Evolutionary conservation across 2,329 filamentous ascomycete genomes (phyloP), one percentile per base, ranked within the genome.

Genomic region (Phaeophleospora eucalypticola): DNA sequence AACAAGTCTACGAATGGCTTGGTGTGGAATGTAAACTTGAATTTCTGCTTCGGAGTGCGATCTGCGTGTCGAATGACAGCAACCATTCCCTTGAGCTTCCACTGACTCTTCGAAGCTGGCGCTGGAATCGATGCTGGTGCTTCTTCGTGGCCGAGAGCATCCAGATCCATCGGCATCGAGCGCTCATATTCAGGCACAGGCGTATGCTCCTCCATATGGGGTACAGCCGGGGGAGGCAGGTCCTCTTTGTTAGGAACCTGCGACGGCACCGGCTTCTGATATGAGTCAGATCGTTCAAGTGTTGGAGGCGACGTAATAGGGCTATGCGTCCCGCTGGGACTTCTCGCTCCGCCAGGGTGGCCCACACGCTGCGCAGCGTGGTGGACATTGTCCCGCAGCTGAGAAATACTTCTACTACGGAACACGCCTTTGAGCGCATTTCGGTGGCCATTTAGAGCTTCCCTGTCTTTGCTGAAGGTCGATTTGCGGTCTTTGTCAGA

Each of bases 11-110:
- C 90, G 62, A 98, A 98, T 0, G 93, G 93, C 53, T 90, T 88
- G 0, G 89, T 95, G 64, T 98, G 93, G 60, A 98, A 97, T 0
- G 93, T 98, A 62, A 97, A 98, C 66, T 98, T 98, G 76, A 96
- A 96, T 66, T 98, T 98, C 62, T 98, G 93, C 71, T 98, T 98
- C 2, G 93, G 93, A 1, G 93, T 98, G 46, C 93, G 85, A 70
- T 98, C 93, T 2, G 94, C 94, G 68, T 98, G 93, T 20, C 93
- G 83, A 56, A 98, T 89, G 14, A 98, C 93, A 2, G 90, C 91
- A 0, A 98, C 91, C 71, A 98, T 90, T 10, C 93, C 93, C 70
- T 98, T 98, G 43, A 98, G 75, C 67, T 95, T 97, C 93, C 93
- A 98, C 9, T 93, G 89, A 62, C 95, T 89, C 61, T 96, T 96